phyloP scores from a whole-genome alignment of 2,329 filamentous ascomycete genomes.

The Chaetomiaceae sp. region DNA sequence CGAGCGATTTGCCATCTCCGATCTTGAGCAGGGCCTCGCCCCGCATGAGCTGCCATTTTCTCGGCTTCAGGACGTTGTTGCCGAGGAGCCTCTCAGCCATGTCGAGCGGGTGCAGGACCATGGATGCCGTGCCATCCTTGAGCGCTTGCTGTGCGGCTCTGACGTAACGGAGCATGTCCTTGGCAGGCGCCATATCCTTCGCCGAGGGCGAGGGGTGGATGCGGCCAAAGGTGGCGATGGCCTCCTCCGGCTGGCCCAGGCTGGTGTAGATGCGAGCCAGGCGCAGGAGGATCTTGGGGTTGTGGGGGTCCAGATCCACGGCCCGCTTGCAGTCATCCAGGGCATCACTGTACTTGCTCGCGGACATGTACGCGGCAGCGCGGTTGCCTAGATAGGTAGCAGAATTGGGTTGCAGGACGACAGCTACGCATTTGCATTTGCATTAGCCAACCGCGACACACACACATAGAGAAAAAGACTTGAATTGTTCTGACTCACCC shows the following conservation, averaged over 20 bases:
- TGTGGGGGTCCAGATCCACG: constrained; percentile 76
- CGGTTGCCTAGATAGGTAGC: constrained; percentile 92
- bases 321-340: constrained; percentile 82
- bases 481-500: constrained; percentile 65
- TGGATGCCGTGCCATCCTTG: constrained; percentile 72
- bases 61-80: constrained; percentile 67
- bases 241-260: constrained; percentile 81
- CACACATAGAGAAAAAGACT: neutral
- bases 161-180: constrained; percentile 79
- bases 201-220: constrained; percentile 76
- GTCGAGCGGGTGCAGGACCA: constrained; percentile 88
- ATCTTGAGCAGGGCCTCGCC: constrained; percentile 91
- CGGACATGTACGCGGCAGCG: constrained; percentile 89
- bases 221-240: constrained; percentile 72
- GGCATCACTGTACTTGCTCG: constrained; percentile 71
- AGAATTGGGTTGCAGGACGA: constrained; percentile 79
- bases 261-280: constrained; percentile 86
- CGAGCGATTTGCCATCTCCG: constrained; percentile 80
- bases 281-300: constrained; percentile 82
- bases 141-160: constrained; percentile 74
- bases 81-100: constrained; percentile 81
- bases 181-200: constrained; percentile 79
- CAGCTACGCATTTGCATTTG: constrained; percentile 53
- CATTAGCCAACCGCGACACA: constrained; percentile 13
- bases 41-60: constrained; percentile 90